phyloP scores from a whole-genome alignment of 192 early-diverging fungal genomes.

The Chytriomyces confervae region DNA sequence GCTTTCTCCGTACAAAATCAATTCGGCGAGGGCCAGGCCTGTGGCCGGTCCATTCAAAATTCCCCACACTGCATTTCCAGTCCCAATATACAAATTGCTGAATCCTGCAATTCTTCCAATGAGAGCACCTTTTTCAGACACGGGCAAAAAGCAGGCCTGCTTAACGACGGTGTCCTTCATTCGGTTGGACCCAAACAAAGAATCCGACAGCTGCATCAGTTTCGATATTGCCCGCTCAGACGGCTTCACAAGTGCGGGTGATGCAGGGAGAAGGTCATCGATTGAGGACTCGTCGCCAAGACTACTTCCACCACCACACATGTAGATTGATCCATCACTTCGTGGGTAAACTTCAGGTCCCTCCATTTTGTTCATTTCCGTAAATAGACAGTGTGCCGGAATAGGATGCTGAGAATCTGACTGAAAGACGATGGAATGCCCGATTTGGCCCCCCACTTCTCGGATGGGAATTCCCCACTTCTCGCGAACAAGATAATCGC shows the following conservation, averaged over 20 bases:
- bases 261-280: not conserved
- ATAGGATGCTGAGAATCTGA: not conserved
- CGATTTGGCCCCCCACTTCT: not conserved
- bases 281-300: not conserved
- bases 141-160: slow-evolving; percentile 25
- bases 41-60: slow-evolving; percentile 33
- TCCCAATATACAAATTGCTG: slow-evolving; percentile 11
- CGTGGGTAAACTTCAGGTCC: slow-evolving; percentile 35
- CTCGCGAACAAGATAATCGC: slow-evolving; percentile 7
- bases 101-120: slow-evolving; percentile 7
- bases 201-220: not conserved
- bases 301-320: slow-evolving; percentile 22
- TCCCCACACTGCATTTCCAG: slow-evolving; percentile 32
- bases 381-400: slow-evolving; percentile 25
- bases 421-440: slow-evolving; percentile 16
- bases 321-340: slow-evolving; percentile 23
- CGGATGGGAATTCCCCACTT: slow-evolving; percentile 16
- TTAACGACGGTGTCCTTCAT: not conserved
- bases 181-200: not conserved
- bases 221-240: not conserved
- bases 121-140: not conserved
- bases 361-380: slow-evolving; percentile 29
- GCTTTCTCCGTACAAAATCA: slow-evolving; percentile 14
- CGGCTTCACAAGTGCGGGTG: not conserved
- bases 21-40: slow-evolving; percentile 27